phyloP scores from a whole-genome alignment of 495 filamentous ascomycete genomes.

The Evernia prunastri region DNA sequence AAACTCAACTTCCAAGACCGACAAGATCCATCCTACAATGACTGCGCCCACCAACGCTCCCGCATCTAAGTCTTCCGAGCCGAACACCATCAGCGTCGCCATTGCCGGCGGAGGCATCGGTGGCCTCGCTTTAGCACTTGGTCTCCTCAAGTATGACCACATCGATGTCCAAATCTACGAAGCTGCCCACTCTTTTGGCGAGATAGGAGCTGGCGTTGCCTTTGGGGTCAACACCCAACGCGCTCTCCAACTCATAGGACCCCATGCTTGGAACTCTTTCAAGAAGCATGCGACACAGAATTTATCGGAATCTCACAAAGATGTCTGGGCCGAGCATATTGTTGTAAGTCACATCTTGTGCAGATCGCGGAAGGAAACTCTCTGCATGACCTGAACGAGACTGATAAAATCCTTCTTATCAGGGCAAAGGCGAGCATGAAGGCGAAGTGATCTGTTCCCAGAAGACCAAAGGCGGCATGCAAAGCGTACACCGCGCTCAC shows the following conservation, averaged over 20 bases:
- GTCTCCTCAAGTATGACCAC: conserved; percentile 27
- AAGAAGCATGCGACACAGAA: conserved; percentile 36
- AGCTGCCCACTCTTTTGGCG: conserved; percentile 36
- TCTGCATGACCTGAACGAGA: background rate
- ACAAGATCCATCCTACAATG: background rate
- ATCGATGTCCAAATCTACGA: conserved; percentile 46
- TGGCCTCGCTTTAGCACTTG: conserved; percentile 30
- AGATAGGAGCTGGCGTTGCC: conserved; percentile 35
- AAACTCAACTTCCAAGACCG: background rate
- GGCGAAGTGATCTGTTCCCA: background rate
- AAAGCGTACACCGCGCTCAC: conserved; percentile 43
- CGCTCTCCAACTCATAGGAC: conserved; percentile 28
- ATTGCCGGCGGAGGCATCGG: conserved; percentile 29
- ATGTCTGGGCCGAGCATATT: conserved; percentile 6
- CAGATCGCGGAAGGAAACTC: background rate
- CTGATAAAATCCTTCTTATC: background rate
- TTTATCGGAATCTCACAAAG: conserved; percentile 30
- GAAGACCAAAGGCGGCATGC: conserved; percentile 24
- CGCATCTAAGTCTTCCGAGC: background rate
- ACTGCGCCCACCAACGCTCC: background rate
- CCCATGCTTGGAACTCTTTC: conserved; percentile 31
- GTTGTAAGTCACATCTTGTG: conserved; percentile 10
- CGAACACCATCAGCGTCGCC: conserved; percentile 9
- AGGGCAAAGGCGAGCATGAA: conserved; percentile 16
- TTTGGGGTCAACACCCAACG: conserved; percentile 25